Base-by-base conservation (phyloP, 352 stramenopile genomes). In the Globisporangium splendens region DNA sequence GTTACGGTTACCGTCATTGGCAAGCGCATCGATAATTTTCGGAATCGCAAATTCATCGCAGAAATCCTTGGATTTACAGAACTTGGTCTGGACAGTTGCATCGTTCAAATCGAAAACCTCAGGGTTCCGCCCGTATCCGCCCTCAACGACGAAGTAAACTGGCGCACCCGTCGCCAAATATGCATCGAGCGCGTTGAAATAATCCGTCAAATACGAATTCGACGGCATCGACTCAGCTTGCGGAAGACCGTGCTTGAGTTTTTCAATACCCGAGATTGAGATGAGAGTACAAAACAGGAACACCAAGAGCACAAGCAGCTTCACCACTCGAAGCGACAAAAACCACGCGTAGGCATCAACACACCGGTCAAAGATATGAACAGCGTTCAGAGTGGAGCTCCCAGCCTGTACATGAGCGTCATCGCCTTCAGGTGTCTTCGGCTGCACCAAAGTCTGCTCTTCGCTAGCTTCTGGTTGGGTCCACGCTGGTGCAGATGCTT, bases 111-210 rank as follows among this genome's bases (percentile, higher is more conserved):
- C 61, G 47, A 77, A 88, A 20, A 50, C 46, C 20, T 74, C 62
- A 20, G 77, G 77, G 50, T 88, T 86, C 20, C 67, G 59, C 14
- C 65, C 72, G 43, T 85, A 80, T 10, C 76, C 78, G 28, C 65
- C 66, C 51, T 88, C 75, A 43, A 88, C 72, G 39, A 88, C 77
- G 42, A 83, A 88, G 65, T 83, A 88, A 46, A 88, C 72, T 2
- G 78, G 78, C 11, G 72, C 57, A 54, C 78, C 78, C 17, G 78
- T 88, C 31, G 73, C 74, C 18, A 86, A 54, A 21, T 85, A 82
- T 22, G 61, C 59, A 33, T 88, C 75, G 21, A 88, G 53, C 11
- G 75, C 73, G 48, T 86, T 69, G 28, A 88, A 88, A 52, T 86
- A 88, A 10, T 75, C 58, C n/a, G 82, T 78, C 74, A 88, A 70